These are phyloP conservation scores for Pleurotus sapidus DNA, from an alignment of 768 basidiomycete genomes.

Conservation along the genomic window DNA sequence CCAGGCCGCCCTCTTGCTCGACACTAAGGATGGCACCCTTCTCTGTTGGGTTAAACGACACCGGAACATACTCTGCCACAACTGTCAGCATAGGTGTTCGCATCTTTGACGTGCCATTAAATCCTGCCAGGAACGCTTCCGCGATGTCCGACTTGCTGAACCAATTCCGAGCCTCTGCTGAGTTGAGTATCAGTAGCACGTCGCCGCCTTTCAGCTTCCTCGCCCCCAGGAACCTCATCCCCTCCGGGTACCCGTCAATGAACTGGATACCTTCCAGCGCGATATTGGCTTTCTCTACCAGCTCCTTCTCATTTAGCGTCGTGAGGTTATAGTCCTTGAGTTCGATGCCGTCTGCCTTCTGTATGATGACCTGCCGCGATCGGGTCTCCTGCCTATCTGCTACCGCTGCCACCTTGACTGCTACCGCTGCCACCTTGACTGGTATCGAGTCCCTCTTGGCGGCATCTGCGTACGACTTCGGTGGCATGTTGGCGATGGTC, in stretches of 20 bases:
- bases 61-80: conserved; percentile 20
- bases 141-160: conserved; percentile 3
- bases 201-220: conserved; percentile 10
- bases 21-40: not conserved
- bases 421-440: too few species aligned
- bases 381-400: not conserved
- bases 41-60: conserved; percentile 9
- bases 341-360: not conserved
- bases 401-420: not conserved
- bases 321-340: not conserved
- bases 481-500: too few species aligned
- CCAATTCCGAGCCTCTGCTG: conserved; percentile 14
- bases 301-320: not conserved
- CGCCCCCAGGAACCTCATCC: conserved; percentile 13
- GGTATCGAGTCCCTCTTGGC: not conserved
- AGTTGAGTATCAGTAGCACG: conserved; percentile 13
- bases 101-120: conserved; percentile 11
- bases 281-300: conserved; percentile 7
- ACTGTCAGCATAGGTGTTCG: conserved; percentile 6
- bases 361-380: not conserved
- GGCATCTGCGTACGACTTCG: not conserved
- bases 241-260: not conserved
- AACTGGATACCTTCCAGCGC: not conserved
- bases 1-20: conserved; percentile 14
- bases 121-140: conserved; percentile 6